Conservation (phyloP, 2,329 filamentous ascomycete genomes). For the Dissoconium aciculare region DNA sequence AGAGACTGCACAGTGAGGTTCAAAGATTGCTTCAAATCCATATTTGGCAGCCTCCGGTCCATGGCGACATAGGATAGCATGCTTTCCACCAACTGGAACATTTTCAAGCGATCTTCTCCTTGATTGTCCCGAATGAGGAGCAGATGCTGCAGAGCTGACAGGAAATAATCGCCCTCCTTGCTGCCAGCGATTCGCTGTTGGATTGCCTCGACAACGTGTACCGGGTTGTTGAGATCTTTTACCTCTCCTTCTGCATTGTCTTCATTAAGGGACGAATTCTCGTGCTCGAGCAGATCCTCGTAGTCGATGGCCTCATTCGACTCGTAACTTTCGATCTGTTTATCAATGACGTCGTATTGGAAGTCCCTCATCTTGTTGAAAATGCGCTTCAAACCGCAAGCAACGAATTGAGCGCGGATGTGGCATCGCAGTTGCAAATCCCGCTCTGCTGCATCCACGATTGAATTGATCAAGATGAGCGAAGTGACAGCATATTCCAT, state of each 20-base stretch:
- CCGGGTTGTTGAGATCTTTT: conserved; percentile 82
- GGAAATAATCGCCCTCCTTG: conserved; percentile 84
- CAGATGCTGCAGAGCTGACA: conserved; percentile 88
- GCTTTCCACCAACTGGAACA: conserved; percentile 97
- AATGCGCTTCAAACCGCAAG: conserved; percentile 87
- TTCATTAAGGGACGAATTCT: conserved; percentile 82
- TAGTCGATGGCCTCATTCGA: conserved; percentile 96
- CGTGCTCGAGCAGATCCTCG: conserved; percentile 85
- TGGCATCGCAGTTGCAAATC: conserved; percentile 87
- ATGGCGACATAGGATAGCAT: conserved; percentile 99
- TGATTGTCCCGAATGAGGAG: conserved; percentile 84
- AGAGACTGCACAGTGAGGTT: conserved; percentile 95
- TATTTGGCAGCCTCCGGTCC: conserved; percentile 86
- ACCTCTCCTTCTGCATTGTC: conserved; percentile 61
- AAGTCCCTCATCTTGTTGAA: conserved; percentile 95
- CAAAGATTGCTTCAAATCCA: conserved; percentile 93
- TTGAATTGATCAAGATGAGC: conserved; percentile 89
- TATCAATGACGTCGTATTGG: conserved; percentile 96
- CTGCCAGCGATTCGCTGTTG: conserved; percentile 69
- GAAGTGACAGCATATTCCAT: conserved; percentile 98
- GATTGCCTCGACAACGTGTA: conserved; percentile 89
- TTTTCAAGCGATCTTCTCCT: conserved; percentile 76
- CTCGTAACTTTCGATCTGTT: conserved; percentile 87
- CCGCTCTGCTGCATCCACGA: conserved; percentile 77
- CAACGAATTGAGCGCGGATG: conserved; percentile 88